These are phyloP conservation scores for Pseudogymnoascus sp. DNA, from an alignment of 2,329 filamentous ascomycete species.

Conservation along the genomic window DNA sequence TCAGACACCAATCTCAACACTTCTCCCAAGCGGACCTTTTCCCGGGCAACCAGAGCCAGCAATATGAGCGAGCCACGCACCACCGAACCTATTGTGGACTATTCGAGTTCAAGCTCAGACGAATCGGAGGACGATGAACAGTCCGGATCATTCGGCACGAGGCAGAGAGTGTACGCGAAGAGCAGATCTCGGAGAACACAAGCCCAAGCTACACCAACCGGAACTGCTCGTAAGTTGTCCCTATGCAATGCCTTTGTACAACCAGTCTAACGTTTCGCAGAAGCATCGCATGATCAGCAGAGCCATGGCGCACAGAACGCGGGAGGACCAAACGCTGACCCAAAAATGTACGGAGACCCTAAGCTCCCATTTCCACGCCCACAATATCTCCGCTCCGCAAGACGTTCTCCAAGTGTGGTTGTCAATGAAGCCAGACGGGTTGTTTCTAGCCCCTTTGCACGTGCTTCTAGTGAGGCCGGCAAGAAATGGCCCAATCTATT, in stretches of 20 bases:
- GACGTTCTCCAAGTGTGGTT: not conserved
- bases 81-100: not conserved
- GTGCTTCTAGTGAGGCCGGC: not conserved
- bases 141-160: not conserved
- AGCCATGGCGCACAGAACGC: not conserved
- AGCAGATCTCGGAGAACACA: not conserved
- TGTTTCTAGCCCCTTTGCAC: not conserved
- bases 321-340: not conserved
- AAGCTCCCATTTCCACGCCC: not conserved
- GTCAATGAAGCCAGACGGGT: not conserved
- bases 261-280: not conserved
- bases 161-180: not conserved
- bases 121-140: not conserved
- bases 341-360: not conserved
- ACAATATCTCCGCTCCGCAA: slow-evolving; percentile 1
- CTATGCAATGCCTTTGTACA: not conserved
- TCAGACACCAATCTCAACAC: slow-evolving; percentile 21
- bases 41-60: slow-evolving; percentile 2
- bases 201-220: not conserved
- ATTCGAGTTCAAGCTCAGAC: not conserved
- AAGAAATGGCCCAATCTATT: slow-evolving; percentile 15
- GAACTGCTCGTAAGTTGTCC: not conserved
- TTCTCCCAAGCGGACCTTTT: slow-evolving; percentile 8
- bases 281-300: not conserved
- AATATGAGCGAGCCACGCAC: not conserved